These are phyloP conservation scores for Solanum boliviense DNA, from an alignment of 257 asterid species.

Conservation along the genomic window DNA sequence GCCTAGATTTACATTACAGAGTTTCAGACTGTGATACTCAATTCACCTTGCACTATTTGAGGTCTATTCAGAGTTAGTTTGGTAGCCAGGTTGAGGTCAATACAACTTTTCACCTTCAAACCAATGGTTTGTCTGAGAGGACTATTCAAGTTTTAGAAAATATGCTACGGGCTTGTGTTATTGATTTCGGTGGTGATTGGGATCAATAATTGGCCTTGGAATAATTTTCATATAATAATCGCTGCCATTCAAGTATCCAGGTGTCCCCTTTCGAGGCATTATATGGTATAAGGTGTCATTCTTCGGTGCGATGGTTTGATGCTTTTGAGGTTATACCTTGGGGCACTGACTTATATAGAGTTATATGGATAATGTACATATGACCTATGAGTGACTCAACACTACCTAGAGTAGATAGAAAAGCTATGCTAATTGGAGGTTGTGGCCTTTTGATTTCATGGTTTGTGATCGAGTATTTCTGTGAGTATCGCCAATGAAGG, in stretches of 20 bases:
- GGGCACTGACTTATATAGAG: too few species aligned
- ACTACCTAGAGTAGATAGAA: neutral
- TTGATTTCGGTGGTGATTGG: neutral
- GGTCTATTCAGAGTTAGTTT: neutral
- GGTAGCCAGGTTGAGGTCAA: neutral
- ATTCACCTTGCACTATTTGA: neutral
- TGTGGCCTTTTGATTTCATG: neutral
- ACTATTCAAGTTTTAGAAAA: too few species aligned
- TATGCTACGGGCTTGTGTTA: neutral
- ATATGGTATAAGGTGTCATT: neutral
- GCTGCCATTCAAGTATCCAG: neutral
- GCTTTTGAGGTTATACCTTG: neutral
- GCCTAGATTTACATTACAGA: neutral
- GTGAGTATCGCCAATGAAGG: neutral
- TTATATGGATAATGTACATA: too few species aligned
- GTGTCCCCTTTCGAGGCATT: neutral
- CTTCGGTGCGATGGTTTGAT: neutral
- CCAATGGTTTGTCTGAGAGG: neutral
- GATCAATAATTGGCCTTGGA: neutral
- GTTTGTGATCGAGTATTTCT: neutral
- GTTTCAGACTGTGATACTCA: neutral
- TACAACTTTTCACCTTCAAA: neutral
- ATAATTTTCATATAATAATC: neutral
- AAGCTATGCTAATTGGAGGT: too few species aligned
- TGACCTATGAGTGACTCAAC: neutral